A percentile compares a stretch with the other conserved stretches of the same genome.
phyloP scores from a whole-genome alignment of 177 flowering plant species.

The Vitis hybrid region DNA sequence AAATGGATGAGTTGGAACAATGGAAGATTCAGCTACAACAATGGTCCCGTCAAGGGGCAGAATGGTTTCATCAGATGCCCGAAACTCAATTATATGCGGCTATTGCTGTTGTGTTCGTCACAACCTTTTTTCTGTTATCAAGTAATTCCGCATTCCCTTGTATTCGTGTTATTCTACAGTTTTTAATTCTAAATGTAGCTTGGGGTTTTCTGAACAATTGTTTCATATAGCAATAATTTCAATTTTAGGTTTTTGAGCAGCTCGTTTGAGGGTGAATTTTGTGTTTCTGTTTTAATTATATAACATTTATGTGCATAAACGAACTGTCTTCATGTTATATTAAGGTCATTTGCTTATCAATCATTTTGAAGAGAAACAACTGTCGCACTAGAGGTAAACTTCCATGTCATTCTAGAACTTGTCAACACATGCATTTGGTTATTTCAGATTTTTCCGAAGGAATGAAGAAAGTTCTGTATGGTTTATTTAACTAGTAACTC shows the following conservation, averaged over 20 bases:
- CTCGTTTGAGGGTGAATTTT: too few relatives aligned
- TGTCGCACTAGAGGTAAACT: too few relatives aligned
- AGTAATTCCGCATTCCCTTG: slow-evolving; percentile 14
- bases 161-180: background rate
- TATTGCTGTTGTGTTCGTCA: slow-evolving; percentile 27
- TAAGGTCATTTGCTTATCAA: too few relatives aligned
- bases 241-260: background rate
- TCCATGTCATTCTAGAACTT: too few relatives aligned
- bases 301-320: too few relatives aligned
- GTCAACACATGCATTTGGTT: too few relatives aligned
- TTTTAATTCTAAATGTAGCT: background rate
- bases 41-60: slow-evolving; percentile 26
- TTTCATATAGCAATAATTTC: background rate
- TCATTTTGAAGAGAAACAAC: too few relatives aligned
- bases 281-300: too few relatives aligned
- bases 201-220: background rate
- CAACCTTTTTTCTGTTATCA: slow-evolving; percentile 30
- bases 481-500: too few relatives aligned
- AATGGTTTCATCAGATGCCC: slow-evolving; percentile 32
- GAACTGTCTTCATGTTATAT: too few relatives aligned
- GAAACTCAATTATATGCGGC: slow-evolving; percentile 42
- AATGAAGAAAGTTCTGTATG: too few relatives aligned
- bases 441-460: too few relatives aligned
- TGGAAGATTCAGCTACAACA: slow-evolving; percentile 25
- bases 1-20: slow-evolving; percentile 27